phyloP scores from a whole-genome alignment of 2,329 filamentous ascomycete genomes.

The Colletotrichum tropicale region DNA sequence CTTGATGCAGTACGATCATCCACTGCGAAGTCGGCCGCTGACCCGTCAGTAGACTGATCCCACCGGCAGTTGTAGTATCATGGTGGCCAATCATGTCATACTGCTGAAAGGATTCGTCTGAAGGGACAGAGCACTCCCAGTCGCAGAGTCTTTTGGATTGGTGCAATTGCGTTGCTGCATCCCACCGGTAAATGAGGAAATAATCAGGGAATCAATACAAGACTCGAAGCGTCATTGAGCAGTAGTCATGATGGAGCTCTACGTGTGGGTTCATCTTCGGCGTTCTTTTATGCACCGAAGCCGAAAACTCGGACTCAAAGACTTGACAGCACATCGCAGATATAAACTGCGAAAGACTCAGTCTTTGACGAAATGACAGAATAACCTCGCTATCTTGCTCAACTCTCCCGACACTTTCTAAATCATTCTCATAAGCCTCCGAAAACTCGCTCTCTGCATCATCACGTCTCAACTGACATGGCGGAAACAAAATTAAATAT shows the following conservation, averaged over 20 bases:
- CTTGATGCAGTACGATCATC: not conserved
- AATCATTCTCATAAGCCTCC: fast-evolving
- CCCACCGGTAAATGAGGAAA: not conserved
- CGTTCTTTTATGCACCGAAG: not conserved
- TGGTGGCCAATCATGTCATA: not conserved
- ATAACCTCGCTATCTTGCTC: not conserved
- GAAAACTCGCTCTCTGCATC: fast-evolving
- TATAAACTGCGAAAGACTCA: not conserved
- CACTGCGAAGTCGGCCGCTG: not conserved
- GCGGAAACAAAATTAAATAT: not conserved
- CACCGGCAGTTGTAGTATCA: not conserved
- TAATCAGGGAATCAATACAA: not conserved
- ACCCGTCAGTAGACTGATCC: not conserved
- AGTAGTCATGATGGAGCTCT: not conserved
- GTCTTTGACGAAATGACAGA: not conserved
- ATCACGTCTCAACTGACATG: not conserved
- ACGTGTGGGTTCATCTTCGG: not conserved
- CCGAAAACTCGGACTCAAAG: not conserved
- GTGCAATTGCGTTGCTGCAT: not conserved
- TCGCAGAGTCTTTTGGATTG: not conserved
- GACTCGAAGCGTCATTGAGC: not conserved
- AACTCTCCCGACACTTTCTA: not conserved
- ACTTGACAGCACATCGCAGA: not conserved
- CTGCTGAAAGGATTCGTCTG: not conserved
- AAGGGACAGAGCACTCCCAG: not conserved